Evolutionary conservation across 2,329 filamentous ascomycete species (phyloP), one percentile per base, ranked within the genome.

Genomic region (Monosporascus sp.): DNA sequence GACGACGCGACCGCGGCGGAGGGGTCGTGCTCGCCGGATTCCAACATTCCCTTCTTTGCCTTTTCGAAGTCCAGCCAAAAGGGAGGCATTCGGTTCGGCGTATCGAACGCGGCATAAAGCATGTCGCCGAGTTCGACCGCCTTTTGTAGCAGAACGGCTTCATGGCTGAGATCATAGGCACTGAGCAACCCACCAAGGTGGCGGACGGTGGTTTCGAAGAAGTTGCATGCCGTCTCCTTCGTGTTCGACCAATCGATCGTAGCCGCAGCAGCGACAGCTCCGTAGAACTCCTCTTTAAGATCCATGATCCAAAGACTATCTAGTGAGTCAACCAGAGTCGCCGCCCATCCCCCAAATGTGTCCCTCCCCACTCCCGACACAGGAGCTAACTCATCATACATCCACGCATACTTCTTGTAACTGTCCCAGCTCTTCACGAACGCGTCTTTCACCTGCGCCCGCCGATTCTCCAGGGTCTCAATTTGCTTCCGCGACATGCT

Each of bases 251-350:
- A 83, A 61, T 83, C 76, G 51, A 83, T 72, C 14, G 72, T 72
- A 24, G 66, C 68, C 3, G 78, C 72, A 2, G 77, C 80, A 27
- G 70, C 68, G 2, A 79, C 74, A 4, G 82, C 81, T 22, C 75
- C 65, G 48, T 76, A 68, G 57, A 86, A 85, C 31, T 86, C 82
- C 1, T 77, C 70, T 31, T 74, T 67, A 41, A 85, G 65, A 6
- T 69, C 81, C 81, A 85, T 83, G 45, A 86, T 84, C 73, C 76
- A 80, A 2, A 86, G 74, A 0, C 82, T 83, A 55, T 85, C 82
- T 49, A 86, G 71, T 0, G 76, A 69, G 61, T 86, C 83, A 22
- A 86, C 76, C 48, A 85, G 65, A 0, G 82, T 84, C 3, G 82
- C 82, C 1, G 42, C 42, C 42, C 42, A 46, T 1, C 74, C 81